These are phyloP conservation scores for Jamesozyma gamospora DNA, from an alignment of 805 yeast genomes.

Conservation along the genomic window DNA sequence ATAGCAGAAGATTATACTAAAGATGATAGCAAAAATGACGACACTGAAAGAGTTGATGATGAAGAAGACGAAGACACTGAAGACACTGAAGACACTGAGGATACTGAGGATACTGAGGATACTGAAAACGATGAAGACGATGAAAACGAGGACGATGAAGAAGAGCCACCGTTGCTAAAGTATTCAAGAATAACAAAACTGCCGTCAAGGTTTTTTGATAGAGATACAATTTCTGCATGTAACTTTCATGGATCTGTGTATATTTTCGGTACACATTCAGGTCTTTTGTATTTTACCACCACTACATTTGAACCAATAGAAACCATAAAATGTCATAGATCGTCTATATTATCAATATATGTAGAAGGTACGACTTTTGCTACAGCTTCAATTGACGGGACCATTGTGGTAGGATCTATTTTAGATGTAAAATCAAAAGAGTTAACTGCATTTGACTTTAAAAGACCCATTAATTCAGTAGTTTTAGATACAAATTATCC, in stretches of 20 bases:
- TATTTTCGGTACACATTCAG: slow-evolving; percentile 85
- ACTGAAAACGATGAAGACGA: slow-evolving; percentile 26
- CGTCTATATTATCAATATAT: slow-evolving; percentile 66
- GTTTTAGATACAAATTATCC: slow-evolving; percentile 64
- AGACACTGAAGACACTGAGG: too few species aligned
- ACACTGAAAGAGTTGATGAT: slow-evolving; percentile 5
- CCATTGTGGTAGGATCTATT: slow-evolving; percentile 66
- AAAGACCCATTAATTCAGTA: slow-evolving; percentile 81
- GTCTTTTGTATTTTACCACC: slow-evolving; percentile 58
- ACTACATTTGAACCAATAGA: slow-evolving; percentile 53
- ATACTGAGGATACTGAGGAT: slow-evolving; percentile 23
- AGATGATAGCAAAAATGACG: too few species aligned
- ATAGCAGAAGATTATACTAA: too few species aligned
- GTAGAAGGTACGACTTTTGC: slow-evolving; percentile 70
- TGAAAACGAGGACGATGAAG: slow-evolving; percentile 32
- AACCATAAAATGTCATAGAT: slow-evolving; percentile 74
- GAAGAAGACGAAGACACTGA: slow-evolving; percentile 9
- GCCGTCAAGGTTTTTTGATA: slow-evolving; percentile 59
- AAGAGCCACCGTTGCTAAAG: slow-evolving; percentile 59
- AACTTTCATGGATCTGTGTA: slow-evolving; percentile 49
- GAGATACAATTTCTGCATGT: slow-evolving; percentile 72
- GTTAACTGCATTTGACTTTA: slow-evolving; percentile 66
- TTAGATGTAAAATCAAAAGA: slow-evolving; percentile 21
- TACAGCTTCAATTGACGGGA: slow-evolving; percentile 90
- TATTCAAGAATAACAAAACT: slow-evolving; percentile 61